Evolutionary conservation across 1,139 yeast genomes (phyloP).

Genomic region (Suhomyces chickasaworum): DNA sequence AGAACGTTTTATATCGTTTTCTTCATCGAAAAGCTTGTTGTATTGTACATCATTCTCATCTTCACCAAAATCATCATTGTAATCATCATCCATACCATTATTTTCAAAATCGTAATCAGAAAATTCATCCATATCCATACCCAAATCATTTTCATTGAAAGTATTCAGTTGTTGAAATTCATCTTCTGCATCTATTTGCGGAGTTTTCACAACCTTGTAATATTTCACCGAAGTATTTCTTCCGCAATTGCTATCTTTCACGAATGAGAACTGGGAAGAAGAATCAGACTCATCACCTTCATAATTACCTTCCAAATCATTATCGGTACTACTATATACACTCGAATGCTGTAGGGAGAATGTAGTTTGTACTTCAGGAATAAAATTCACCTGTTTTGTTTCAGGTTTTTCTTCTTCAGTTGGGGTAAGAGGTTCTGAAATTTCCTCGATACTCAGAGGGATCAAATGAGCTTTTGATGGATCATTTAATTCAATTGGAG

Average conservation of each 20-base stretch:
- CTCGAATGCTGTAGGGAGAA: constrained; percentile 5
- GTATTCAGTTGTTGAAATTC: constrained; percentile 19
- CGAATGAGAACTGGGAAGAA: constrained; percentile 60
- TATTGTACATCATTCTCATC: constrained; percentile 50
- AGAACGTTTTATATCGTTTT: constrained; percentile 4
- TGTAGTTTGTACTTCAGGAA: constrained; percentile 1
- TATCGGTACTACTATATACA: constrained; percentile 5
- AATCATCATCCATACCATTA: constrained; percentile 46
- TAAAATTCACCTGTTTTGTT: constrained; percentile 22
- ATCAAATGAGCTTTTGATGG: neutral
- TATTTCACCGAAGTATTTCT: constrained; percentile 65
- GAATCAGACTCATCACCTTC: constrained; percentile 30
- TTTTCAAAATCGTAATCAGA: constrained; percentile 48
- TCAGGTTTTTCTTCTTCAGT: constrained; percentile 10
- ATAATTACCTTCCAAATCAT: constrained; percentile 21
- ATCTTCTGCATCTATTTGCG: constrained; percentile 18
- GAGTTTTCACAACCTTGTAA: constrained; percentile 43
- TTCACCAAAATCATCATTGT: constrained; percentile 45
- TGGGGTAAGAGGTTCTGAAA: neutral
- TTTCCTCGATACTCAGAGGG: constrained; percentile 5
- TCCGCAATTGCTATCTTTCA: constrained; percentile 55
- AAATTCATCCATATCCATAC: constrained; percentile 34
- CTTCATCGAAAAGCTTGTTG: constrained; percentile 25
- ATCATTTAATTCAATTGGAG: constrained; percentile 8
- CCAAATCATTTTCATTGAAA: constrained; percentile 35